phyloP scores from a whole-genome alignment of 1,139 yeast species.

The Taphrina confusa region DNA sequence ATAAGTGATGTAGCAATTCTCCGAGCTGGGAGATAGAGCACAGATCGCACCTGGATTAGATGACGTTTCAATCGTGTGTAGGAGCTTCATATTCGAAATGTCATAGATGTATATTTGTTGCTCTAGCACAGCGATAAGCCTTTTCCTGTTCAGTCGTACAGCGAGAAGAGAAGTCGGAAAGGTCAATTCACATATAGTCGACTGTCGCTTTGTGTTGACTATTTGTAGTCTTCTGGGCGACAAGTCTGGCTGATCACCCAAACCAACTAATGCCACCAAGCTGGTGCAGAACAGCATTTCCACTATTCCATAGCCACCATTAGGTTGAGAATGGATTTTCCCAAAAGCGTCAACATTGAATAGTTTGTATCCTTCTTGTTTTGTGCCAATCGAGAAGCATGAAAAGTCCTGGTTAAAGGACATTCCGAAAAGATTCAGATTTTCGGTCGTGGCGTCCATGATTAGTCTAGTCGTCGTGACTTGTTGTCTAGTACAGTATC shows the following conservation, averaged over 20 bases:
- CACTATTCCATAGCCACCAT: slow-evolving; percentile 68
- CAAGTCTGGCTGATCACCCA: slow-evolving; percentile 76
- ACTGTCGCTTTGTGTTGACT: slow-evolving; percentile 70
- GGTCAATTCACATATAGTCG: slow-evolving; percentile 79
- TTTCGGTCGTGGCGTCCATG: slow-evolving; percentile 27
- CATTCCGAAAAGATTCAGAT: slow-evolving; percentile 21
- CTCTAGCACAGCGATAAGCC: slow-evolving; percentile 74
- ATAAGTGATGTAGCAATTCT: slow-evolving; percentile 72
- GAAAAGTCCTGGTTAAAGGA: slow-evolving; percentile 31
- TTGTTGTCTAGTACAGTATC: no score
- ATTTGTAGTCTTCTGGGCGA: slow-evolving; percentile 81
- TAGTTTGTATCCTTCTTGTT: slow-evolving; percentile 64
- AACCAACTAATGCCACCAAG: slow-evolving; percentile 79
- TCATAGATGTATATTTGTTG: slow-evolving; percentile 89
- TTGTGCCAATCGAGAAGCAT: slow-evolving; percentile 27
- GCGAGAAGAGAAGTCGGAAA: slow-evolving; percentile 81
- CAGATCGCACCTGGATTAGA: slow-evolving; percentile 60
- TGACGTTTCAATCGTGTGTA: slow-evolving; percentile 84
- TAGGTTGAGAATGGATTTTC: slow-evolving; percentile 60
- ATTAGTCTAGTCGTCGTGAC: no score
- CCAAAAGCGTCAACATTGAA: slow-evolving; percentile 91
- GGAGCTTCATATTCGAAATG: slow-evolving; percentile 77
- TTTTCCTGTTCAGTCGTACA: slow-evolving; percentile 71
- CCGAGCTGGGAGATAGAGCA: slow-evolving; percentile 66
- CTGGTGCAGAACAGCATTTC: slow-evolving; percentile 94